Evolutionary conservation across 1,284 basidiomycete species (phyloP).

Genomic region (Fomes fomentarius): DNA sequence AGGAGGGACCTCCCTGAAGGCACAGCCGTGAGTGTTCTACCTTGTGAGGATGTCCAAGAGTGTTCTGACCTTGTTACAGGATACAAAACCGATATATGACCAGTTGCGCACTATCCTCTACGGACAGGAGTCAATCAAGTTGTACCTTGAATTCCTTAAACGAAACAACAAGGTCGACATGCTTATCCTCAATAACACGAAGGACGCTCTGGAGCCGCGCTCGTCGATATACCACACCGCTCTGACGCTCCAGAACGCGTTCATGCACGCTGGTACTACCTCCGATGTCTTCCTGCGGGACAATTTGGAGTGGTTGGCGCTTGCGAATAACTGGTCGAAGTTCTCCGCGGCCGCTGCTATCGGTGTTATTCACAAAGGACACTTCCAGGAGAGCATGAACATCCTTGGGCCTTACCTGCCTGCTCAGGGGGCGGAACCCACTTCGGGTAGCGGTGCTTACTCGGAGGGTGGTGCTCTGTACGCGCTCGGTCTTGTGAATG

Average conservation of each 20-base stretch:
- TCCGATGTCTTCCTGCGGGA: constrained; percentile 92
- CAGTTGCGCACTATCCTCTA: constrained; percentile 82
- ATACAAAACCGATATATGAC: constrained; percentile 64
- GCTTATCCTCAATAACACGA: constrained; percentile 89
- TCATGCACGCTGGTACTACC: constrained; percentile 94
- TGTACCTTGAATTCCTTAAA: constrained; percentile 93
- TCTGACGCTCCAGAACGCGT: constrained; percentile 93
- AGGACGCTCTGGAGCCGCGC: constrained; percentile 92
- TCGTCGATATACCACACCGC: constrained; percentile 97
- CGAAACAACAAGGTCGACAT: constrained; percentile 93
- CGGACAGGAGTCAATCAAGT: constrained; percentile 87
- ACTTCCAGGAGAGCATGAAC: constrained; percentile 89
- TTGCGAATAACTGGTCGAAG: constrained; percentile 96
- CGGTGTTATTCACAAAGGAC: constrained; percentile 96
- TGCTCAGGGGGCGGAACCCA: constrained; percentile 67
- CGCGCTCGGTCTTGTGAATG: constrained; percentile 93
- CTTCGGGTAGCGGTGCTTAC: constrained; percentile 76
- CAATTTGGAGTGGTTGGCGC: constrained; percentile 93
- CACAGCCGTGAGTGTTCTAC: constrained; percentile 49
- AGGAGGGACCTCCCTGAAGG: constrained; percentile 67
- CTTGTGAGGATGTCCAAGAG: neutral
- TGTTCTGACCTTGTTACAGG: constrained; percentile 40
- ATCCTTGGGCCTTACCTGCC: constrained; percentile 96
- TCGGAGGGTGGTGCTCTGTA: constrained; percentile 94
- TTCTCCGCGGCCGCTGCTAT: constrained; percentile 95